Base-by-base conservation (phyloP, 805 yeast species). In the Wickerhamomyces sydowiorum region DNA sequence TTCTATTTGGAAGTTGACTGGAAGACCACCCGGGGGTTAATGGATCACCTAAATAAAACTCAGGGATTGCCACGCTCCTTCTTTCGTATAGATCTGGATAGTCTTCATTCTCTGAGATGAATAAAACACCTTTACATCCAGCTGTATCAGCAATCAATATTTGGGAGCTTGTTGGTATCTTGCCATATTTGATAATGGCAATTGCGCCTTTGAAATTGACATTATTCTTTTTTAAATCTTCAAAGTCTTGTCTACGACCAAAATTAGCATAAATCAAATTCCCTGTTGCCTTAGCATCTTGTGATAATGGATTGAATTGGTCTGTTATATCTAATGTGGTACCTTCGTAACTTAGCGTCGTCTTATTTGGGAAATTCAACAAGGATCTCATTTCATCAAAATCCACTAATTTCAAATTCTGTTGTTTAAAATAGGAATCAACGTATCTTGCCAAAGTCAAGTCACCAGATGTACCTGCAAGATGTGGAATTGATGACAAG, bases 381-480 rank as follows among this genome's bases (percentile, higher is more conserved):
- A 72, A 83, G 1, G 82, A 72, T 37, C 69, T 69, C 41, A 78
- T 61, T 40, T 71, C 75, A 29, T 68, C 65, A 37, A 76, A 72
- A 34, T 77, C 80, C 5, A 77, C 71, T 3, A 62, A 45, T 23
- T 66, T 63, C 18, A 89, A 46, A 2, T 86, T 85, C 47, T 80
- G 76, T 40, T 77, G 72, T 19, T 62, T 57, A 62, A 85, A 77
- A 38, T 76, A 75, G 20, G 73, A 74, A 45, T 76, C 70, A 14
- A 90, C 67, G 56, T 82, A 88, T 44, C 73, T 69, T 2, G 88
- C 81, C 29, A 89, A 63, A 0, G 91, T 74, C 45, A 78, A 61
- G 59, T 88, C 96, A 17, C 96, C 98, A 14, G 78, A 75, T 2
- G 97, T 82, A 3, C 98, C 98, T 0, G 96, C 79, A 49, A 83